Percentiles rank a stretch among this genome's conserved stretches.
These are phyloP conservation scores for Fraxinus platypoda DNA, from an alignment of 305 asterid species.

Conservation along the genomic window DNA sequence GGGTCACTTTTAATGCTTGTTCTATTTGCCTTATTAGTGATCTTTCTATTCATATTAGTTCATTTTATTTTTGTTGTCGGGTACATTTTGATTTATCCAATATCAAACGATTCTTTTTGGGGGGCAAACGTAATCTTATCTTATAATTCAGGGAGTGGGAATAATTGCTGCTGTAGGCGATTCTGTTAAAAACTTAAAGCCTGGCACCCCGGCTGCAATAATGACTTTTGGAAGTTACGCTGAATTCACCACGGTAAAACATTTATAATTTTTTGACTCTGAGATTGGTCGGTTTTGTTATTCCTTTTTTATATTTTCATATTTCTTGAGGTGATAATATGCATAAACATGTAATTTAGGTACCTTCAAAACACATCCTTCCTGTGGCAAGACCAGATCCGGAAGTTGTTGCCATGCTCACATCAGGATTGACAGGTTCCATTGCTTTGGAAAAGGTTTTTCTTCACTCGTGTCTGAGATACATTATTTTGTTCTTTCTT, in stretches of 20 bases:
- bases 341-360: constrained; percentile 40
- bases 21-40: not conserved
- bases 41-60: not conserved
- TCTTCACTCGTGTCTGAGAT: constrained; percentile 19
- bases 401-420: constrained; percentile 97
- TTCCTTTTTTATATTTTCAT: not conserved
- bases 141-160: constrained; percentile 77
- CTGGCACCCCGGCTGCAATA: constrained; percentile 94
- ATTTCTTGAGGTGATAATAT: constrained; percentile 16
- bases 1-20: constrained; percentile 1
- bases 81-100: not conserved
- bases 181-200: constrained; percentile 73
- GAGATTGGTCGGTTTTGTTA: not conserved
- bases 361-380: constrained; percentile 80
- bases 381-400: constrained; percentile 96
- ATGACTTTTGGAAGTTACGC: constrained; percentile 94
- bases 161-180: constrained; percentile 87
- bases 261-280: constrained; percentile 10
- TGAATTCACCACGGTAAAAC: constrained; percentile 69
- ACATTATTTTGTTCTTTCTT: constrained; percentile 9
- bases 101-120: not conserved
- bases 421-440: constrained; percentile 96
- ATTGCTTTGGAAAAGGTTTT: constrained; percentile 89
- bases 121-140: constrained; percentile 3
- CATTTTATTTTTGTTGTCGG: not conserved